These are phyloP conservation scores for Solanum acaule DNA, from an alignment of 257 asterid species.

Conservation along the genomic window DNA sequence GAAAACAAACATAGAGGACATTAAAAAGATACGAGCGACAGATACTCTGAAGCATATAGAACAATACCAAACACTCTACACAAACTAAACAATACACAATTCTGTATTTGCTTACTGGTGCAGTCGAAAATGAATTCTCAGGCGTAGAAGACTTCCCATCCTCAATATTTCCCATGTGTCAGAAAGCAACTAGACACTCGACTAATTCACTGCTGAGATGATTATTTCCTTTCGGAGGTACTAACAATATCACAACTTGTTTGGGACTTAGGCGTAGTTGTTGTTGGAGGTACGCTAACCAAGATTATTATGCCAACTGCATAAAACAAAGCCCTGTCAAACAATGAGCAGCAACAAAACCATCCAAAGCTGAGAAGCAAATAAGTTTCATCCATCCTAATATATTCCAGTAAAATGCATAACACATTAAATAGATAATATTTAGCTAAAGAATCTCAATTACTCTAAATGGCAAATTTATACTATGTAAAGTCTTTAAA, in stretches of 20 bases:
- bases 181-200: neutral
- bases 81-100: neutral
- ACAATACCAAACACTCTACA: neutral
- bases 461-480: neutral
- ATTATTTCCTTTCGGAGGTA: neutral
- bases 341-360: neutral
- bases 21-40: neutral
- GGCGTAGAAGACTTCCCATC: constrained; percentile 47
- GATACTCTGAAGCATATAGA: neutral
- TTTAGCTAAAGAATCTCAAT: neutral
- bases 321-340: neutral
- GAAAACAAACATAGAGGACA: neutral
- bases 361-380: neutral
- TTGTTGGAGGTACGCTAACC: neutral
- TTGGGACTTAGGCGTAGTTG: neutral
- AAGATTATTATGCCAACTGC: neutral
- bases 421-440: neutral
- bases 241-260: neutral
- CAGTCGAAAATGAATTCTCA: constrained; percentile 49
- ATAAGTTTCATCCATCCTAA: neutral
- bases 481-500: neutral
- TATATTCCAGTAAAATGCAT: neutral
- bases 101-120: constrained; percentile 31
- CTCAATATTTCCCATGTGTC: constrained; percentile 66
- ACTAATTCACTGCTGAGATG: neutral